A percentile compares a stretch with the other conserved stretches of the same genome.
Conservation (phyloP, 2,329 filamentous ascomycete species). For the Paecilomyces variotii region DNA sequence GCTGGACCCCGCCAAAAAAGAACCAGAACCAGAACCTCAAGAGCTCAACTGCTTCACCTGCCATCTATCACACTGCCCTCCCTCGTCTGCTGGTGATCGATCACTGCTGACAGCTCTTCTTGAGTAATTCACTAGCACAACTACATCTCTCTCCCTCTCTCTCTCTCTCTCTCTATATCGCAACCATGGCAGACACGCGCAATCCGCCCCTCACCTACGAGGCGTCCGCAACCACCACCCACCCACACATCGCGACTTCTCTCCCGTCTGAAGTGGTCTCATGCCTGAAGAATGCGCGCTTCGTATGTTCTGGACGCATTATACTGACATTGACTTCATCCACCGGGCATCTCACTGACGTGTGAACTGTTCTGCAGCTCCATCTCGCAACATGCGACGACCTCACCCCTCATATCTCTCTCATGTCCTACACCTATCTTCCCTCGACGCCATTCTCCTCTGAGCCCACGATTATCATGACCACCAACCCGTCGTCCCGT, state of each 20-base stretch:
- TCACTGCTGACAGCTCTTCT: neutral
- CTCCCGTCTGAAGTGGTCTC: constrained; percentile 80
- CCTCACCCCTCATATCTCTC: constrained; percentile 79
- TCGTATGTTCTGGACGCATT: constrained; percentile 51
- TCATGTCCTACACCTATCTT: constrained; percentile 99
- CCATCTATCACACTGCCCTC: neutral
- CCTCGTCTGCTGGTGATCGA: neutral
- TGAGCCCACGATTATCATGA: constrained; percentile 88
- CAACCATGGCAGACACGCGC: constrained; percentile 37
- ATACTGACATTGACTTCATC: constrained; percentile 6
- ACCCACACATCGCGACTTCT: constrained; percentile 59
- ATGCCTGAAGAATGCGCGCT: constrained; percentile 89
- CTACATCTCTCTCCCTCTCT: too few species aligned
- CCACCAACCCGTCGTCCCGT: constrained; percentile 65
- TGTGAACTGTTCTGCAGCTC: constrained; percentile 49
- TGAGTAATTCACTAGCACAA: too few species aligned
- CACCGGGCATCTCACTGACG: constrained; percentile 6
- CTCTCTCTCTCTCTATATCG: neutral
- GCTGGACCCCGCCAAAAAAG: neutral
- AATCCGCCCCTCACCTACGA: constrained; percentile 68
- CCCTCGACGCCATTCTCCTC: constrained; percentile 62
- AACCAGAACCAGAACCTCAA: neutral
- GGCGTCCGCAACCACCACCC: constrained; percentile 63
- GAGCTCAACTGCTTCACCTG: neutral
- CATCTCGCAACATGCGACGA: constrained; percentile 86